Base-by-base conservation (phyloP, 2,329 filamentous ascomycete genomes). In the Diaporthe destruens region DNA sequence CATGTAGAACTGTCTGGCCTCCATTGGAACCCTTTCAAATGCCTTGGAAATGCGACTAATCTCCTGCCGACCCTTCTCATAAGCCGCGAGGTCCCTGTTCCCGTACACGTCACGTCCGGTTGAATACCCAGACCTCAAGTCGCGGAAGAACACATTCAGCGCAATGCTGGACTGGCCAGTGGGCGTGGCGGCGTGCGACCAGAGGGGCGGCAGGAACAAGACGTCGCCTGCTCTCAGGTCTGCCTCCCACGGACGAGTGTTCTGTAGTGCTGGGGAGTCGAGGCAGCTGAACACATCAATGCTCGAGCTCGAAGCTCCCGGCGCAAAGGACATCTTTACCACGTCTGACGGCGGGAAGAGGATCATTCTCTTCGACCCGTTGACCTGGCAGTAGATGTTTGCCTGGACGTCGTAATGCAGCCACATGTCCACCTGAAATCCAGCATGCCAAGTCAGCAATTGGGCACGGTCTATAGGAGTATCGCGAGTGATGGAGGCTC, bases 121-220 rank as follows among this genome's bases (percentile, higher is more conserved):
- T 0, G 94, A 90, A 80, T 96, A 96, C 1, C 88, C 90, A 3
- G 80, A 84, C 3, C 90, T 84, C 12, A 96, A 84, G 74, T 91
- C 92, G 55, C 91, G 90, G 83, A 97, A 98, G 84, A 98, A 98
- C 36, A 96, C 88, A 79, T 98, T 98, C n/a, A 98, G 91, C 0
- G 94, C 94, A 9, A 97, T 86, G 76, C 93, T 95, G 73, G 90
- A 80, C 56, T 84, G 80, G 9, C 87, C 83, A 0, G 81, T 85
- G 0, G 92, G 91, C 0, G 87, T 86, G 1, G 91, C 92, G 0
- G 94, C 92, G 80, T 98, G 95, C 16, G 94, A 86, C 95, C 95
- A 98, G 76, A 96, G 87, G 0, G 94, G 90, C 0, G 95, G 95
- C 39, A 98, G 87, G 80, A 93, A 96, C 11, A 98, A 83, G 2